Percentiles rank a stretch among this genome's conserved stretches.
Evolutionary conservation across 177 flowering plant genomes (phyloP).

Genomic region (Tripterygium wilfordii): DNA sequence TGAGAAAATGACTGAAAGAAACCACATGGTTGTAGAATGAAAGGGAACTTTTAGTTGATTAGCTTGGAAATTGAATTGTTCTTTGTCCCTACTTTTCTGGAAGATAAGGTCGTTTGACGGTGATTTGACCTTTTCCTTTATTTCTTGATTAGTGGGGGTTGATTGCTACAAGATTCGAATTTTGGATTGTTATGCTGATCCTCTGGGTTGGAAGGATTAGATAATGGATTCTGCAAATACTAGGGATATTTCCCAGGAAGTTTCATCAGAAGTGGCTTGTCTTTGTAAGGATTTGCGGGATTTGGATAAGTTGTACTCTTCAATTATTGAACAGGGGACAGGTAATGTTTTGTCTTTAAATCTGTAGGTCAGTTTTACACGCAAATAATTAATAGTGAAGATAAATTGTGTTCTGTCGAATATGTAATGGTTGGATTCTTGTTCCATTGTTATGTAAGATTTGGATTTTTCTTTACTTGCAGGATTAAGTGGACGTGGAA

Average conservation of each 20-base stretch:
- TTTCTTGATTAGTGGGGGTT: too few species aligned
- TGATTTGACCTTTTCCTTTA: too few species aligned
- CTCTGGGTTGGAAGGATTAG: slow-evolving; percentile 82
- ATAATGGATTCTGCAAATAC: slow-evolving; percentile 20
- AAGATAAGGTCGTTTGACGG: too few species aligned
- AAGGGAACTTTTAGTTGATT: too few species aligned
- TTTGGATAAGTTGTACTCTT: slow-evolving; percentile 45
- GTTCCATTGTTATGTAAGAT: neutral
- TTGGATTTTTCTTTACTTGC: slow-evolving; percentile 13
- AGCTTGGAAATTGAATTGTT: too few species aligned
- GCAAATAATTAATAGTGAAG: too few species aligned
- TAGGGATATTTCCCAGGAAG: slow-evolving; percentile 11
- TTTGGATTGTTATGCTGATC: slow-evolving; percentile 88
- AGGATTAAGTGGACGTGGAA: slow-evolving; percentile 63
- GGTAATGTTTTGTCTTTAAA: slow-evolving; percentile 33
- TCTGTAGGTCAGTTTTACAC: too few species aligned
- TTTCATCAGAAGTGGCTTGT: slow-evolving; percentile 20
- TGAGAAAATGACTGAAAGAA: too few species aligned
- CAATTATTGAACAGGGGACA: slow-evolving; percentile 54
- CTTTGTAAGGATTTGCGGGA: slow-evolving; percentile 49
- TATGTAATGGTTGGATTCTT: neutral
- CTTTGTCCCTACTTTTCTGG: too few species aligned
- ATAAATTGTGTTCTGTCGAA: too few species aligned
- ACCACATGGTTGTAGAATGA: too few species aligned
- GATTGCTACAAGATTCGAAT: slow-evolving; percentile 53